A percentile compares a stretch with the other conserved stretches of the same genome.
These are phyloP conservation scores for Murraya paniculata DNA, from an alignment of 345 rosid genomes.

Conservation along the genomic window DNA sequence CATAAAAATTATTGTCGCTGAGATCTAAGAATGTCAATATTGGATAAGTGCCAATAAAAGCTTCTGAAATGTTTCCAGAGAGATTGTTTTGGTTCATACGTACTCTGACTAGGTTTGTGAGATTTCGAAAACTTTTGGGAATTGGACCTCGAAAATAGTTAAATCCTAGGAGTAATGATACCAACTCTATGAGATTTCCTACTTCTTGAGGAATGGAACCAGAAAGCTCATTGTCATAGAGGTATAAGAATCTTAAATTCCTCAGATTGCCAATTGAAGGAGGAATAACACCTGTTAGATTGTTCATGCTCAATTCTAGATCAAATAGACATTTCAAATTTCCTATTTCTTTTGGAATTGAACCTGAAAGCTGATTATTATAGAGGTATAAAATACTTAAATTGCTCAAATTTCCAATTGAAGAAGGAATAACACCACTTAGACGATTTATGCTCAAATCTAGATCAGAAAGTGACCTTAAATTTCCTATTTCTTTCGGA, in stretches of 20 bases:
- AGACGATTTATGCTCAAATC: neutral
- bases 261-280: neutral
- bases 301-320: neutral
- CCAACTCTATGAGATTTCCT: neutral
- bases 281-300: neutral
- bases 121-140: too few relatives aligned
- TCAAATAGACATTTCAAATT: neutral
- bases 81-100: too few relatives aligned
- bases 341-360: neutral
- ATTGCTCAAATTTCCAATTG: neutral
- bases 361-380: neutral
- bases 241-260: neutral
- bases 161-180: too few relatives aligned
- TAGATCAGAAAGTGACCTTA: neutral
- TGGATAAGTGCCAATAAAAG: too few relatives aligned
- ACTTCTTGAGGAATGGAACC: neutral
- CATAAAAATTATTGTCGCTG: too few relatives aligned
- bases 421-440: neutral
- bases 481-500: too few relatives aligned
- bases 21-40: too few relatives aligned
- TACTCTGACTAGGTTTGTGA: too few relatives aligned
- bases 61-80: too few relatives aligned
- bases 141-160: too few relatives aligned
- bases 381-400: neutral
- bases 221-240: neutral